Evolutionary conservation across 148 eudicot species (phyloP), one percentile per base, ranked within the genome.

Genomic region (Pharnaceum exiguum): DNA sequence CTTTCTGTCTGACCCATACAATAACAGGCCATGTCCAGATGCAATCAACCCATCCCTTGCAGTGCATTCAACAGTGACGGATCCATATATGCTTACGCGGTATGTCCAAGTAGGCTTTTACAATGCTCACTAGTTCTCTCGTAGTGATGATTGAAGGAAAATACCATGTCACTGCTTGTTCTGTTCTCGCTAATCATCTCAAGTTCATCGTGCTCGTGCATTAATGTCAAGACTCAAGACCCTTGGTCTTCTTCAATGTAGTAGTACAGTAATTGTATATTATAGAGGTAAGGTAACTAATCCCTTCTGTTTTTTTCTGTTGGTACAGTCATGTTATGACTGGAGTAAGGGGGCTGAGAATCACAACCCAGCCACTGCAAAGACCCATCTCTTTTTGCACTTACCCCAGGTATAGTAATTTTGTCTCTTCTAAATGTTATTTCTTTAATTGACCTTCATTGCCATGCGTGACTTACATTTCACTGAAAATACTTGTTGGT

Each of bases 271-370:
- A 43, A 24, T 16, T 5, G 4, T 43, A 43, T 43, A 4, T 16
- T 43, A 1, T 43, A 18, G n/a, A n/a, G n/a, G n/a, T n/a, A n/a
- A n/a, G n/a, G n/a, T n/a, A 43, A 16, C 33, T 57, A n/a, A n/a
- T 17, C 22, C 18, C 39, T 6, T 51, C 26, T 59, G 3, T 8
- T 0, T 28, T 47, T 3, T 71, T 12, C 5, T 63, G 28, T 25
- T 31, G 28, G 33, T 51, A 24, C 46, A 93, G 98, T 81, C 83
- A 2, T 93, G 98, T 55, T 93, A 93, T 73, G 98, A 93, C 69
- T 93, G 98, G 98, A 83, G 96, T 60, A 93, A 88, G 74, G 98
- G 98, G 66, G 98, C 98, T 32, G 96, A 93, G 75, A 93, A 93
- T 73, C 98, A 93, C 46, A 88, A 93, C 62, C 98, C 98, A 16